Evolutionary conservation across 768 basidiomycete genomes (phyloP).

Genomic region (Phlegmacium glaucopus): DNA sequence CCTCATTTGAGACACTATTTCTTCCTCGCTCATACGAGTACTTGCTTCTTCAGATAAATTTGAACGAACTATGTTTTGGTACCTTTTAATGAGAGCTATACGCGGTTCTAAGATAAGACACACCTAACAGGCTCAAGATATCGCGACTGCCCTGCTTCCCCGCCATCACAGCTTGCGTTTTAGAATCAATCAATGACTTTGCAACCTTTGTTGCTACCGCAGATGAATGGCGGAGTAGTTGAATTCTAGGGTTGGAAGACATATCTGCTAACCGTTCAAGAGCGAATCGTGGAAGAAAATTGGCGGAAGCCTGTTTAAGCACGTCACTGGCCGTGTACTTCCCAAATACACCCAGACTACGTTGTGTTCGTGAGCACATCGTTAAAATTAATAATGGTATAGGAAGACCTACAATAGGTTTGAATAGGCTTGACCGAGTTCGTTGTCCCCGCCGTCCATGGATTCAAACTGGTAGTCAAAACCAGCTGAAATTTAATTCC

Average conservation of each 20-base stretch:
- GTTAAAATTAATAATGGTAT: background rate
- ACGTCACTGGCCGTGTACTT: slow-evolving; percentile 26
- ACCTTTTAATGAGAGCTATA: no score
- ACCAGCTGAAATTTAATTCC: slow-evolving; percentile 40
- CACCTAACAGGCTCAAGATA: no score
- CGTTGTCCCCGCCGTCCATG: slow-evolving; percentile 34
- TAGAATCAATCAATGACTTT: slow-evolving; percentile 33
- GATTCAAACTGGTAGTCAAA: slow-evolving; percentile 48
- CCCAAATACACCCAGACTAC: slow-evolving; percentile 30
- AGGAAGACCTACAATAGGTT: slow-evolving; percentile 31
- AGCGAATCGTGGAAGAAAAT: slow-evolving; percentile 25
- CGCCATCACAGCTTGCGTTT: slow-evolving; percentile 27
- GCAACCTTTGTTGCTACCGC: slow-evolving; percentile 30
- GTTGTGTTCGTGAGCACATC: background rate
- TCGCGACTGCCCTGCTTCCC: slow-evolving; percentile 33
- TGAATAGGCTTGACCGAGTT: slow-evolving; percentile 33
- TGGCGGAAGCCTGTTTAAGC: slow-evolving; percentile 27
- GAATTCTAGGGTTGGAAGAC: slow-evolving; percentile 26
- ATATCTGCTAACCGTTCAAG: slow-evolving; percentile 33
- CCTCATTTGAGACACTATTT: slow-evolving; percentile 45
- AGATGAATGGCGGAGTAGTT: slow-evolving; percentile 28
- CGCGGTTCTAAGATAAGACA: no score
- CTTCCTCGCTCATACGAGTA: slow-evolving; percentile 45
- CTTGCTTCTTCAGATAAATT: no score
- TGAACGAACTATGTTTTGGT: no score